Evolutionary conservation across 805 yeast species (phyloP), one percentile per base, ranked within the genome.

Genomic region (Monosporozyma yasuniensis): DNA sequence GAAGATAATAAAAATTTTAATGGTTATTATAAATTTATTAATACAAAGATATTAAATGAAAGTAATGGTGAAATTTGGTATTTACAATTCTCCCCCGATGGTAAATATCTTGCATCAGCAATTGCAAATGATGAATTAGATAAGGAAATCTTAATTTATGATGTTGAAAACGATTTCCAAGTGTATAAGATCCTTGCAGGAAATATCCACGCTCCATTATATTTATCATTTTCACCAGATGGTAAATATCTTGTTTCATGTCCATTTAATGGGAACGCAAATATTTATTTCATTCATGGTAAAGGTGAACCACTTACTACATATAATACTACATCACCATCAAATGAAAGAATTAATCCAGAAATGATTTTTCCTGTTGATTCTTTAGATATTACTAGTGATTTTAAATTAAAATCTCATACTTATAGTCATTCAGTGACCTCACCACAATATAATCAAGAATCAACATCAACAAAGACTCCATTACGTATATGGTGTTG

Each of bases 21-120:
- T 28, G 32, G 42, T 25, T 47, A 50, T 25, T 43, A 53, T n/a
- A 44, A 49, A 35, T 55, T 56, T 27, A 16, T n/a, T 1, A 59
- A 62, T 21, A 55, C 50, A 12, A 56, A 54, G 21, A 57, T 61
- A 4, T 49, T 65, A 12, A 48, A 66, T 0, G 70, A 73, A 42
- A 93, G 86, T 59, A 64, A 69, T 0, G 80, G 83, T 60, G 96
- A 90, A 63, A 91, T 87, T 11, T 90, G 97, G 97, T 84, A 74
- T 61, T 73, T 84, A 12, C 77, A 78, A 50, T 89, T 87, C 61
- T 83, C 93, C 5, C 85, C 88, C 44, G 76, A 78, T 66, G 96
- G 96, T 2, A 75, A 73, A 53, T 80, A 72, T 54, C 68, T 90
- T 38, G 95, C 87, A n/a, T 78, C 90, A 0, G 84, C 90, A 0